phyloP scores from a whole-genome alignment of 2,329 filamentous ascomycete genomes.

The Cladosporium oxysporum region DNA sequence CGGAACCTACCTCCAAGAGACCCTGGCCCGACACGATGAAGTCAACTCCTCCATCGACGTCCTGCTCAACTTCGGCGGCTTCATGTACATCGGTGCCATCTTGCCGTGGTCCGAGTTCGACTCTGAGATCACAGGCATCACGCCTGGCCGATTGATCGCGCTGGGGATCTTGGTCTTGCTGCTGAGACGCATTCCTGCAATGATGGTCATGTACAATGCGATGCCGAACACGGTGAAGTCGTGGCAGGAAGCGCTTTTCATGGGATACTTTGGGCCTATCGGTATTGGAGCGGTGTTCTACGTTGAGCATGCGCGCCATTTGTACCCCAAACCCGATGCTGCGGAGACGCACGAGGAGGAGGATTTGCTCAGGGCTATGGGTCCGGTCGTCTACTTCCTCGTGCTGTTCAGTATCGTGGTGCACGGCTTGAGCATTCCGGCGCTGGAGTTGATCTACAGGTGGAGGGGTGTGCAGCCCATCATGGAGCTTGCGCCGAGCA shows the following conservation, averaged over 20 bases:
- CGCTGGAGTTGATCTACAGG: conserved; percentile 18
- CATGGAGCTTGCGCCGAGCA: conserved; percentile 8
- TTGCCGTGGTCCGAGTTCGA: conserved; percentile 73
- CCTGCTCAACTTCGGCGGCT: conserved; percentile 81
- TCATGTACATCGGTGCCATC: conserved; percentile 83
- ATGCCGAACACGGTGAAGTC: conserved; percentile 61
- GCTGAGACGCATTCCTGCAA: conserved; percentile 71
- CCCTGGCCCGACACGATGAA: conserved; percentile 69
- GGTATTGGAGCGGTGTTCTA: conserved; percentile 90
- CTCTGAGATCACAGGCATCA: conserved; percentile 62
- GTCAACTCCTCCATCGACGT: conserved; percentile 88
- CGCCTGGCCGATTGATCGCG: conserved; percentile 69
- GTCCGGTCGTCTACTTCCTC: conserved; percentile 78
- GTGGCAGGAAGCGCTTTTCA: conserved; percentile 72
- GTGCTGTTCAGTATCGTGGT: conserved; percentile 80
- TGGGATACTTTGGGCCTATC: conserved; percentile 87
- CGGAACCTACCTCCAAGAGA: conserved; percentile 85
- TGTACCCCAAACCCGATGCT: conserved; percentile 59
- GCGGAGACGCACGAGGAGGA: conserved; percentile 65
- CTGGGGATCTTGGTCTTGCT: conserved; percentile 73
- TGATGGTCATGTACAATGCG: conserved; percentile 69
- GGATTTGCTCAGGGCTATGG: conserved; percentile 63
- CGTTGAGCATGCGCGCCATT: conserved; percentile 74
- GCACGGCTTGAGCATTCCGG: conserved; percentile 75
- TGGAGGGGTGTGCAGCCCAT: conserved; percentile 17